Evolutionary conservation across 2,329 filamentous ascomycete species (phyloP).

Genomic region (Neonectria magnoliae): DNA sequence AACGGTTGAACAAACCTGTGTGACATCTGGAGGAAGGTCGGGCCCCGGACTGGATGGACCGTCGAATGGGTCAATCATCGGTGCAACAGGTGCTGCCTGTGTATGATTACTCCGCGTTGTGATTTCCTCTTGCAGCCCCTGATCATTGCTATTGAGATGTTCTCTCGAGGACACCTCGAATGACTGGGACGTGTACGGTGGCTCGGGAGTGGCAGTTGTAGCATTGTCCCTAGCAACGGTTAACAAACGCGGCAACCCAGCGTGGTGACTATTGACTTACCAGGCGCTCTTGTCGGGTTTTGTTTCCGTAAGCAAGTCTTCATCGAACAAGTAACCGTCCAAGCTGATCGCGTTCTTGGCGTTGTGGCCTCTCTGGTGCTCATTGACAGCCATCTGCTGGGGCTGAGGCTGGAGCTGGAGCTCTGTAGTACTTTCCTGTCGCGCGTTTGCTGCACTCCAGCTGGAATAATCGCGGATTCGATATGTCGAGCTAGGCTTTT

Average conservation of each 20-base stretch:
- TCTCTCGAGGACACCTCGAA: not conserved
- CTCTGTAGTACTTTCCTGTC: not conserved
- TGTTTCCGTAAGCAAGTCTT: not conserved
- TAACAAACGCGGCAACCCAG: not conserved
- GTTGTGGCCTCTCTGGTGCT: not conserved
- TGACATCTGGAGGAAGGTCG: not conserved
- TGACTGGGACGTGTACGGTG: not conserved
- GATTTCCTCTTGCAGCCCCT: not conserved
- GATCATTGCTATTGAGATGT: not conserved
- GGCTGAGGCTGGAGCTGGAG: not conserved
- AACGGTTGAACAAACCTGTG: not conserved
- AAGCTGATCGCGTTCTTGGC: not conserved
- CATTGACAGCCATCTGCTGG: not conserved
- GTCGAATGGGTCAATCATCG: not conserved
- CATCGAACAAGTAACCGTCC: not conserved
- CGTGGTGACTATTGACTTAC: not conserved
- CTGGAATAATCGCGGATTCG: not conserved
- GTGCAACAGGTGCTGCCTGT: not conserved
- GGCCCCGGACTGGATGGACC: not conserved
- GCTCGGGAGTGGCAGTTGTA: not conserved
- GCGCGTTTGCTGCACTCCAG: not conserved
- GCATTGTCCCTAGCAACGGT: not conserved
- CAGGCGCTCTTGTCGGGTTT: not conserved
- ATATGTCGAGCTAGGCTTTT: not conserved
- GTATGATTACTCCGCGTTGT: not conserved